phyloP scores from a whole-genome alignment of 2,329 filamentous ascomycete genomes.

The Colletotrichum lini region DNA sequence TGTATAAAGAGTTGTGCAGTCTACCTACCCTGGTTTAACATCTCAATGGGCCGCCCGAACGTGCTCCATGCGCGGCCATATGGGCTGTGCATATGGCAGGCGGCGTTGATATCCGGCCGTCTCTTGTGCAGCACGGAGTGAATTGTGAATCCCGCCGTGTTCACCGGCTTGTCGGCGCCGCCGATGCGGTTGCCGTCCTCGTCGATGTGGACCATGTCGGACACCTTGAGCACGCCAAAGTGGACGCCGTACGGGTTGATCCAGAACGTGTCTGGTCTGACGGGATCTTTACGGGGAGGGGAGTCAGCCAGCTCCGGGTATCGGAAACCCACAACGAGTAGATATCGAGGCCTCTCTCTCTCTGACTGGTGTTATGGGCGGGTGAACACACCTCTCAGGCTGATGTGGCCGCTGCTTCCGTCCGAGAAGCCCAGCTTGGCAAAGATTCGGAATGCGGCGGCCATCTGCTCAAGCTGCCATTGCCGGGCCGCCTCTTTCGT shows the following conservation, averaged over 20 bases:
- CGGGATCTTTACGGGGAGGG: conserved; percentile 46
- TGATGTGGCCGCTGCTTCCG: conserved; percentile 63
- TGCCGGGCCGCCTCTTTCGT: conserved; percentile 47
- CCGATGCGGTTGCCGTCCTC: conserved; percentile 71
- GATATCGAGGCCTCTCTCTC: too few relatives aligned
- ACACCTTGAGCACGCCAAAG: conserved; percentile 75
- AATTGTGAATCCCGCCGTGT: conserved; percentile 78
- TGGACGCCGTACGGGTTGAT: conserved; percentile 74
- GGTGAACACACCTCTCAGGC: conserved; percentile 47
- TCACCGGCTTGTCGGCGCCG: conserved; percentile 70
- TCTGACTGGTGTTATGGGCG: neutral
- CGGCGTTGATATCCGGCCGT: conserved; percentile 74
- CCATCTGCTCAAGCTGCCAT: conserved; percentile 60
- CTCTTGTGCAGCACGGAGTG: conserved; percentile 76
- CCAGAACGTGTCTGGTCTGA: conserved; percentile 55
- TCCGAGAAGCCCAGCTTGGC: conserved; percentile 61
- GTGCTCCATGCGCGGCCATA: conserved; percentile 76
- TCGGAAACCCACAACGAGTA: too few relatives aligned
- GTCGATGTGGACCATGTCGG: conserved; percentile 78
- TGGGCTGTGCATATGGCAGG: conserved; percentile 76
- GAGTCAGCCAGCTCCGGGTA: neutral
- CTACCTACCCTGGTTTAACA: conserved; percentile 69
- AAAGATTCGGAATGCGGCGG: conserved; percentile 63
- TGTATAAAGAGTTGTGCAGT: neutral
- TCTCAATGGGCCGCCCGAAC: conserved; percentile 74